Percentiles rank a stretch among this genome's conserved stretches.
These are phyloP conservation scores for Astrocystis sublimbata DNA, from an alignment of 495 filamentous ascomycete species.

Conservation along the genomic window DNA sequence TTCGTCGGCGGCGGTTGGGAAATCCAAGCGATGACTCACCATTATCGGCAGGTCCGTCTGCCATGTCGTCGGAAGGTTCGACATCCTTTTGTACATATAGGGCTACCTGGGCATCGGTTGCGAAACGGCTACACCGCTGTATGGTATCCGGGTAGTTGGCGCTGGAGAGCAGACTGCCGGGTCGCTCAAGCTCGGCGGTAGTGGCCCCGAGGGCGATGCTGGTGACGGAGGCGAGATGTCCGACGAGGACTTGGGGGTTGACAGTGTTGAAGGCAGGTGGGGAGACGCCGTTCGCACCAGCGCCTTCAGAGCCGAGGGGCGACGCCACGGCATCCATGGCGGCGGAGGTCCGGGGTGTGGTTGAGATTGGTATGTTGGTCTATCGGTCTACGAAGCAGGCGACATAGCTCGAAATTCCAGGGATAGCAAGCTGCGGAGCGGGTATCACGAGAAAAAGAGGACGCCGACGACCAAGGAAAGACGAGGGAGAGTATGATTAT, in stretches of 20 bases:
- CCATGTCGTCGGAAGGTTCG: constrained; percentile 40
- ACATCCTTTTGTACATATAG: constrained; percentile 90
- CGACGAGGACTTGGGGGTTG: constrained; percentile 61
- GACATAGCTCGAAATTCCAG: constrained; percentile 29
- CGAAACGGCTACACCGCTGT: constrained; percentile 85
- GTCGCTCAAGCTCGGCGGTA: constrained; percentile 72
- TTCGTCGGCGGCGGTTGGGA: background rate
- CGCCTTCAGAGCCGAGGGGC: constrained; percentile 40
- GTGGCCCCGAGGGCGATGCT: constrained; percentile 83
- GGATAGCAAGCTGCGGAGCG: constrained; percentile 10
- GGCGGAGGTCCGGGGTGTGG: constrained; percentile 22
- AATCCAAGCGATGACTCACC: constrained; percentile 25
- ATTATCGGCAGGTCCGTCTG: constrained; percentile 37
- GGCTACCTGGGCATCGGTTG: constrained; percentile 79
- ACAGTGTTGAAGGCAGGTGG: constrained; percentile 47
- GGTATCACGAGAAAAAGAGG: constrained; percentile 22
- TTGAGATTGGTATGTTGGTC: constrained; percentile 12
- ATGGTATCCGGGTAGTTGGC: constrained; percentile 71
- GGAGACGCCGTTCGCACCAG: constrained; percentile 45
- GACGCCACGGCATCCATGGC: constrained; percentile 50
- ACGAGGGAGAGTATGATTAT: constrained; percentile 23
- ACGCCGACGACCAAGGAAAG: constrained; percentile 18
- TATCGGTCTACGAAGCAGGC: constrained; percentile 17
- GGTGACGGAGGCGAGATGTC: constrained; percentile 77
- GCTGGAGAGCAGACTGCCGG: constrained; percentile 79